Evolutionary conservation across 2,329 filamentous ascomycete species (phyloP).

Genomic region (Calonectria multiphialidica): DNA sequence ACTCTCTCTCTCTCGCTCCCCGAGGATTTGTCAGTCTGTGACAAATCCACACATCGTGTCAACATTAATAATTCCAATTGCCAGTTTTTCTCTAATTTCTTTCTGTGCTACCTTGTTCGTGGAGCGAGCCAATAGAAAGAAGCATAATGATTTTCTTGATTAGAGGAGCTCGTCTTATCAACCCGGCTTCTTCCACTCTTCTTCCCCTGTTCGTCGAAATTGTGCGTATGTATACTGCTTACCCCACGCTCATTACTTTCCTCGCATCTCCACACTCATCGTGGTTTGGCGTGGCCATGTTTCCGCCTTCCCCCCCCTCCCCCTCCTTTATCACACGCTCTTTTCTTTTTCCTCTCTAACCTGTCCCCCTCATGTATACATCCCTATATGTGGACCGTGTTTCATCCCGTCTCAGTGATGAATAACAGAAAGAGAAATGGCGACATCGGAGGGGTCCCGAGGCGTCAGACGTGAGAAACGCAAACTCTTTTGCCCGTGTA

Average conservation of each 20-base stretch:
- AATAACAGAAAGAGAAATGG: background rate
- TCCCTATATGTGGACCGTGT: background rate
- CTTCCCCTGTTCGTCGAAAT: background rate
- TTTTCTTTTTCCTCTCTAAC: background rate
- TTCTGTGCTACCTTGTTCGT: no score
- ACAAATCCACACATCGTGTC: no score
- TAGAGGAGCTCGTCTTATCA: background rate
- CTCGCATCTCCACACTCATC: background rate
- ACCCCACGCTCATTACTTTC: background rate
- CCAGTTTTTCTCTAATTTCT: no score
- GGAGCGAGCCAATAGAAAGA: no score
- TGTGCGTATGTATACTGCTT: background rate
- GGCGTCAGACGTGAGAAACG: no score
- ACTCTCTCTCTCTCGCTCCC: no score
- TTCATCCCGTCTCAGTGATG: background rate
- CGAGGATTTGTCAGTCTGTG: no score
- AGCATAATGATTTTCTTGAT: background rate
- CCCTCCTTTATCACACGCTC: background rate
- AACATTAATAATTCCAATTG: no score
- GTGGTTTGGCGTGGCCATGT: background rate
- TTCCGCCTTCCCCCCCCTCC: background rate
- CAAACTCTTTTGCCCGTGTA: background rate
- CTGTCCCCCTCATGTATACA: background rate
- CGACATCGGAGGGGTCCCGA: background rate
- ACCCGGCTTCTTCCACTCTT: background rate